Percentiles rank a stretch among this genome's conserved stretches.
These are phyloP conservation scores for Pythium aphanidermatum DNA, from an alignment of 352 stramenopile species.

Conservation along the genomic window DNA sequence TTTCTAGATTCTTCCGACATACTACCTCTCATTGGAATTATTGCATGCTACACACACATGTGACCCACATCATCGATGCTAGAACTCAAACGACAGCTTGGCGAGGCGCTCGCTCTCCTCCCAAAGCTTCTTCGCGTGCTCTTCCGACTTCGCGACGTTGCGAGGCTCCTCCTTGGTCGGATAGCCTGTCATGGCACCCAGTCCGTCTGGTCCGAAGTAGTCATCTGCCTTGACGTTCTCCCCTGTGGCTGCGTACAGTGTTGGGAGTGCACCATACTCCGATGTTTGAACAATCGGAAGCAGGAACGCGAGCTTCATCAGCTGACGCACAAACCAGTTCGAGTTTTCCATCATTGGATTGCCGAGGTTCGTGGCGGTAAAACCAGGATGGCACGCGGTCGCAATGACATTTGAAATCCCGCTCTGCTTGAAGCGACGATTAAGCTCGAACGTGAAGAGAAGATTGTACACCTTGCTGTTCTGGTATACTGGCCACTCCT, in stretches of 20 bases:
- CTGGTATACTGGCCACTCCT: slow-evolving; percentile 20
- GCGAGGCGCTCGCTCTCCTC: slow-evolving; percentile 34
- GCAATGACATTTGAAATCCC: slow-evolving; percentile 24
- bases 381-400: slow-evolving; percentile 28
- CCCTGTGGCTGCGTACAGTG: slow-evolving; percentile 36
- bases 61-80: no score
- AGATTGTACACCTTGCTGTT: slow-evolving; percentile 51
- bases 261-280: slow-evolving; percentile 35
- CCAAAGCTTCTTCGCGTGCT: slow-evolving; percentile 29
- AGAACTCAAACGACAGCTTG: slow-evolving; percentile 18
- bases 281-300: slow-evolving; percentile 33
- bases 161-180: slow-evolving; percentile 28
- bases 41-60: no score
- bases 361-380: slow-evolving; percentile 26
- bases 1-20: no score
- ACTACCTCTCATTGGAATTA: no score
- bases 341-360: neutral
- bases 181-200: slow-evolving; percentile 23
- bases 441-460: slow-evolving; percentile 39
- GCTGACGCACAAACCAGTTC: no score
- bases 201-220: slow-evolving; percentile 30
- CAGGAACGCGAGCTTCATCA: slow-evolving; percentile 21
- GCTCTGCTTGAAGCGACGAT: slow-evolving; percentile 22
- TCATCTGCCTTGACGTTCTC: slow-evolving; percentile 19
- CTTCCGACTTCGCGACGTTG: slow-evolving; percentile 22